Evolutionary conservation across 1,284 basidiomycete species (phyloP), one percentile per base, ranked within the genome.

Genomic region (Puccinia polysora): DNA sequence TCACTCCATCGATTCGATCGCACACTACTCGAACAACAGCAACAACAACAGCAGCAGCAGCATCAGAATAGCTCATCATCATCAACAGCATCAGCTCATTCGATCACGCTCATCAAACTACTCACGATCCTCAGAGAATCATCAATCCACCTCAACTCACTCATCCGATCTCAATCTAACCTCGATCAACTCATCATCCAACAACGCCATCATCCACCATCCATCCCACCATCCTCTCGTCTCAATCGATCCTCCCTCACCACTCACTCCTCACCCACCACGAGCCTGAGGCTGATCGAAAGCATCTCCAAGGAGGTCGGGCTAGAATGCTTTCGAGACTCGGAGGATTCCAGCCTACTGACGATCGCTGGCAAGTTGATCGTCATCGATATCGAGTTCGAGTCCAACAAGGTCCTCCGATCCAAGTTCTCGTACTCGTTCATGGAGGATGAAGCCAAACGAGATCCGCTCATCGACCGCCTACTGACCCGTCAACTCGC

Each of bases 371-470:
- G 67, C 14, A 70, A 70, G 62, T 20, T 70, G 5, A 60, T 70
- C n/a, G 67, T 70, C 23, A 70, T 70, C 43, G 67, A 70, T n/a
- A 59, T 70, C 6, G 67, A 70, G 34, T 18, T 62, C 47, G 50
- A 56, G 30, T 28, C 40, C 34, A 25, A 59, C 50, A 20, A 45
- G 20, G 47, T 70, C 2, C 38, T 18, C 10, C 20, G 58, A 20
- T 62, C 28, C 10, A 70, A 70, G 25, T 70, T 70, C 58, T 70
- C 67, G 0, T 70, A 70, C 30, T 47, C 67, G 10, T 60, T 70
- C 40, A 45, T 32, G 4, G 67, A 62, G n/a, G 67, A 70, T 52
- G 67, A 70, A 28, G 32, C 56, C 14, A 70, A 62, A 38, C 34
- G 67, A 20, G 67, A 70, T 30, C 25, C 45, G 12, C 23, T 36